Base-by-base conservation (phyloP, 345 rosid species). In the Populus tremula region DNA sequence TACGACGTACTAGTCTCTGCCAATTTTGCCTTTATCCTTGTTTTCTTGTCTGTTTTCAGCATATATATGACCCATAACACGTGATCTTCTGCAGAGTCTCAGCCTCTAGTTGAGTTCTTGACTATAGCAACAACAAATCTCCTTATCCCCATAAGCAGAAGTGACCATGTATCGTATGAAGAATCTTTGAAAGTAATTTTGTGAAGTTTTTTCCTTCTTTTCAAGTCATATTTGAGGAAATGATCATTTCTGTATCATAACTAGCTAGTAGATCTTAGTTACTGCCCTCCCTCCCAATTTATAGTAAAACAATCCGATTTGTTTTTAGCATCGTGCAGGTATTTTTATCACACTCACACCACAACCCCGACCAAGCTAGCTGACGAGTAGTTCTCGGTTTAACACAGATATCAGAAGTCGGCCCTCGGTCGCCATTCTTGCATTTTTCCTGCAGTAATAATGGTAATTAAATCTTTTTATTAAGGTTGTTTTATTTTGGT, bases 41-140 rank as follows among this genome's bases (percentile, higher is more conserved):
- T 45, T 67, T 39, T 59, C 65, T 65, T 38, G 78, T 27, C 25
- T 43, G 27, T 67, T 67, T 71, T 20, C 14, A 79, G 23, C 43
- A 39, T 39, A 36, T 21, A 33, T 33, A 27, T 8, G 33, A 64
- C 78, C 20, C 4, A 1, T 8, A 54, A 14, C 86, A 74, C 85
- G 29, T 72, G 83, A 66, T 50, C 47, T 64, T 76, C 69, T 82
- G 69, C 69, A 65, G 12, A 27, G 17, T 38, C 39, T 14, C 10
- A 33, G 16, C 20, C 64, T 9, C 9, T 41, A 12, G 3, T 12
- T 4, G 11, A 16, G 2, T 17, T 35, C 18, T 35, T 18, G 20
- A 56, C 63, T n/a, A 36, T 36, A 12, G 27, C 70, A 36, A 12
- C 43, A 27, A 67, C 43, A 20, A 36, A 20, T 35, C 70, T 67